Evolutionary conservation across 768 basidiomycete genomes (phyloP).

Genomic region (Trametes cingulata): DNA sequence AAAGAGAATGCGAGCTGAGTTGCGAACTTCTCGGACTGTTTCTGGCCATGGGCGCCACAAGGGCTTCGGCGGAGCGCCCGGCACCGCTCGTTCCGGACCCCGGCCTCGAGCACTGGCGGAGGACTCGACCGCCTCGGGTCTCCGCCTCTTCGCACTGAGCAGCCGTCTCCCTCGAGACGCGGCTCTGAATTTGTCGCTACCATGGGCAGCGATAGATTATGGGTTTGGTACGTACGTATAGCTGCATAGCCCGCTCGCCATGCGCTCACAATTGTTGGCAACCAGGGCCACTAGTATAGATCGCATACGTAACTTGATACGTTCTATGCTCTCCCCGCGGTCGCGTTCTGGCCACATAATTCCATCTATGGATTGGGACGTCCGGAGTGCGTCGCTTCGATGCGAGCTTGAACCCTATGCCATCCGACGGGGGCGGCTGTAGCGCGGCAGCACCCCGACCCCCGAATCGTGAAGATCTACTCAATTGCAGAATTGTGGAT

Average conservation of each 20-base stretch:
- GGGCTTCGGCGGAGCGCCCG: background rate
- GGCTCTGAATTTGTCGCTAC: background rate
- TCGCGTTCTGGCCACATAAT: background rate
- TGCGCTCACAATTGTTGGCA: background rate
- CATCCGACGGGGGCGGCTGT: background rate
- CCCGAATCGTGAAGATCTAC: background rate
- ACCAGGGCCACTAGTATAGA: background rate
- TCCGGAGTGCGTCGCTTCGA: background rate
- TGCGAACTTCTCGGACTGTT: background rate
- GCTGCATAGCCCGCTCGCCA: background rate
- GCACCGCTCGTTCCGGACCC: background rate
- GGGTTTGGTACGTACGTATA: background rate
- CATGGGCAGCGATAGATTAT: background rate
- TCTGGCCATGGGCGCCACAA: slow-evolving; percentile 1
- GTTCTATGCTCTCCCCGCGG: background rate
- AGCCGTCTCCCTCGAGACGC: background rate
- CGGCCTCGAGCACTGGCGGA: background rate
- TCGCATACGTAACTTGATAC: slow-evolving; percentile 9
- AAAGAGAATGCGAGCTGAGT: background rate
- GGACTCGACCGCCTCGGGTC: background rate
- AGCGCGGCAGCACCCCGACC: background rate
- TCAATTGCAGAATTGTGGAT: slow-evolving; percentile 8
- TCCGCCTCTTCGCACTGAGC: background rate
- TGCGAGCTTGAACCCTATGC: background rate
- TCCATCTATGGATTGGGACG: background rate